Conservation (phyloP, 176 grass and related monocot species). For the Musa schizocarpa region DNA sequence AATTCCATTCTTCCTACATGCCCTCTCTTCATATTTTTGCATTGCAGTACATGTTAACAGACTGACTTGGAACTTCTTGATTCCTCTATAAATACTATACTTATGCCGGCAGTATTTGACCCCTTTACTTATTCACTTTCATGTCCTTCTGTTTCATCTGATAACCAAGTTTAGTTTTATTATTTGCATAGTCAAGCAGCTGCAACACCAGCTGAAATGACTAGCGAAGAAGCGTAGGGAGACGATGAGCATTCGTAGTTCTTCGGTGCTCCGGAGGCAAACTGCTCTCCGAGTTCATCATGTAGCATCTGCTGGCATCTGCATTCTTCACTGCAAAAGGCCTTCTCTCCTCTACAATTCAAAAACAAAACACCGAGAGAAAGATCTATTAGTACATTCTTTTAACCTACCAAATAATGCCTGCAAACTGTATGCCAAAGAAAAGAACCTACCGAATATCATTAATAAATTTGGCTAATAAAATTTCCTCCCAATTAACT, state of each 20-base stretch:
- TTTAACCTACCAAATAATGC: no score
- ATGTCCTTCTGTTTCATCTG: neutral
- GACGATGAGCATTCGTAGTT: neutral
- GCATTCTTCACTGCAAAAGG: slow-evolving; percentile 10
- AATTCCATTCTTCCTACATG: neutral
- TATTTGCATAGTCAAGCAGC: neutral
- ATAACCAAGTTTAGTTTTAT: neutral
- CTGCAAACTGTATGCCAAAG: neutral
- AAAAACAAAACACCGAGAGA: neutral
- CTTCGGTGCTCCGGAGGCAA: neutral
- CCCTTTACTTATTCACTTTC: neutral
- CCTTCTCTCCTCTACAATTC: slow-evolving; percentile 6
- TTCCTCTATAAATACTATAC: neutral
- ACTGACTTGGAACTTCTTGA: no score
- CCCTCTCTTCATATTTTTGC: neutral
- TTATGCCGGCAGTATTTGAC: neutral
- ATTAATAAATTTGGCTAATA: neutral
- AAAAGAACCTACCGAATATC: neutral
- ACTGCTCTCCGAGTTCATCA: neutral
- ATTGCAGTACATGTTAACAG: neutral
- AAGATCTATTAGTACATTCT: neutral
- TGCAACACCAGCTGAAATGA: neutral
- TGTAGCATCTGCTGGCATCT: slow-evolving; percentile 5
- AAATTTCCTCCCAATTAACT: no score
- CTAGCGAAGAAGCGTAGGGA: neutral